Evolutionary conservation across 2,329 filamentous ascomycete species (phyloP).

Genomic region (Nothophaeocryptopus gaeumannii): DNA sequence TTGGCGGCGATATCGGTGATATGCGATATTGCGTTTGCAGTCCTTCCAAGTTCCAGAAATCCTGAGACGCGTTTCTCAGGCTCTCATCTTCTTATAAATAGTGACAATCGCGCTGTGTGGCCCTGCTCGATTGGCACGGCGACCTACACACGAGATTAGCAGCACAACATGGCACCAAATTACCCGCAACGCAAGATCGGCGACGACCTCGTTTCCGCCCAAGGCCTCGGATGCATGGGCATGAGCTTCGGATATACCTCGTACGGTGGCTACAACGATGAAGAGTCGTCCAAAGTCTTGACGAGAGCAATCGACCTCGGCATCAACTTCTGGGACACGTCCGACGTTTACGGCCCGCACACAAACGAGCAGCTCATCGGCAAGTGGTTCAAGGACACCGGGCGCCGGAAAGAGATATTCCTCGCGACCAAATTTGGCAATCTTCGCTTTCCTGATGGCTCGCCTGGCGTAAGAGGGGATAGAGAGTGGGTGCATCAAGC

Average conservation of each 20-base stretch:
- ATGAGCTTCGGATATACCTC: slow-evolving; percentile 38
- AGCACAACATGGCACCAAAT: slow-evolving; percentile 21
- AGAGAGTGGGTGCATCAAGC: slow-evolving; percentile 38
- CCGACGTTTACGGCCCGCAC: slow-evolving; percentile 32
- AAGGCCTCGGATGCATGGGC: slow-evolving; percentile 36
- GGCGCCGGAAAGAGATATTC: slow-evolving; percentile 42
- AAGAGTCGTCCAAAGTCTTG: slow-evolving; percentile 27
- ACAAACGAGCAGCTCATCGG: slow-evolving; percentile 36
- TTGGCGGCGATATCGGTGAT: too few species aligned
- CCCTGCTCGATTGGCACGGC: too few species aligned
- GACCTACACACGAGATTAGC: too few species aligned
- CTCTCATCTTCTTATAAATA: too few species aligned
- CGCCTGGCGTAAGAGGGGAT: slow-evolving; percentile 33
- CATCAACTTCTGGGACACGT: slow-evolving; percentile 32
- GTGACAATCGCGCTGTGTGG: too few species aligned
- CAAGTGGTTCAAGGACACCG: slow-evolving; percentile 42
- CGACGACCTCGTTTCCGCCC: slow-evolving; percentile 34
- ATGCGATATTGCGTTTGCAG: too few species aligned
- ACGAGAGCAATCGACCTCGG: slow-evolving; percentile 30
- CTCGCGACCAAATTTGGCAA: slow-evolving; percentile 42
- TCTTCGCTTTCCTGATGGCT: slow-evolving; percentile 21
- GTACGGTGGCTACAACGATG: slow-evolving; percentile 30
- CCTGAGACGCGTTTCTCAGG: too few species aligned
- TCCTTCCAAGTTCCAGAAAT: too few species aligned
- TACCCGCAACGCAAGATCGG: slow-evolving; percentile 44